Conservation (phyloP, 2,329 filamentous ascomycete genomes). For the Monilinia polystroma region DNA sequence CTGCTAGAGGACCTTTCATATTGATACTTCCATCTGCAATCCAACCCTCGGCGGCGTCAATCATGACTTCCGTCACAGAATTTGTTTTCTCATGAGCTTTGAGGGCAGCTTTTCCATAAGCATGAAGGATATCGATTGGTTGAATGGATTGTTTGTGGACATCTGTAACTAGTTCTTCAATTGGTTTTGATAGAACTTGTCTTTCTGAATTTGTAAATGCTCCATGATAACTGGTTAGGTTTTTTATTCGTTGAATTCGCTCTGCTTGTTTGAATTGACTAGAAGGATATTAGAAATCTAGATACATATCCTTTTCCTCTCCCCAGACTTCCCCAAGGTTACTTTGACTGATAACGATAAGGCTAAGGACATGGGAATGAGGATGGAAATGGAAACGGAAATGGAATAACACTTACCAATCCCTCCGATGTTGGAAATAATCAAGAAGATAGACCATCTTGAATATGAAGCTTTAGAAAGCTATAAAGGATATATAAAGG, state of each 20-base stretch:
- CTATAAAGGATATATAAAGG: neutral
- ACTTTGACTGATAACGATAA: constrained; percentile 14
- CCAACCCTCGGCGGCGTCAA: constrained; percentile 77
- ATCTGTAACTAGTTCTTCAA: constrained; percentile 73
- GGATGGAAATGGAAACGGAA: neutral
- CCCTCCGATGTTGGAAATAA: constrained; percentile 40
- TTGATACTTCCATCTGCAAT: constrained; percentile 58
- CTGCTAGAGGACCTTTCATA: constrained; percentile 77
- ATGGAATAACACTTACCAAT: constrained; percentile 35
- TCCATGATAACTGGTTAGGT: constrained; percentile 64
- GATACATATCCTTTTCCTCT: neutral
- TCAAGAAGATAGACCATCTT: constrained; percentile 40
- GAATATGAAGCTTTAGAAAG: neutral
- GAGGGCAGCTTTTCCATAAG: constrained; percentile 84
- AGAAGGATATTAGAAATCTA: constrained; percentile 37
- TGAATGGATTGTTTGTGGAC: constrained; percentile 68
- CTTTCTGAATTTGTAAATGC: constrained; percentile 65
- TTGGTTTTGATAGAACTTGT: constrained; percentile 67
- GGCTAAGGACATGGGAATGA: neutral
- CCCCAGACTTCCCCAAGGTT: neutral
- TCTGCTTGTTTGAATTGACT: constrained; percentile 80
- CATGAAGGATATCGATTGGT: constrained; percentile 72
- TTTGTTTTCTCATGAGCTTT: constrained; percentile 85
- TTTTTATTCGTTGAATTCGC: constrained; percentile 66
- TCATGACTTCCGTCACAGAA: constrained; percentile 82